A percentile compares a stretch with the other conserved stretches of the same genome.
phyloP scores from a whole-genome alignment of 257 asterid species.

The Haberlea rhodopensis region DNA sequence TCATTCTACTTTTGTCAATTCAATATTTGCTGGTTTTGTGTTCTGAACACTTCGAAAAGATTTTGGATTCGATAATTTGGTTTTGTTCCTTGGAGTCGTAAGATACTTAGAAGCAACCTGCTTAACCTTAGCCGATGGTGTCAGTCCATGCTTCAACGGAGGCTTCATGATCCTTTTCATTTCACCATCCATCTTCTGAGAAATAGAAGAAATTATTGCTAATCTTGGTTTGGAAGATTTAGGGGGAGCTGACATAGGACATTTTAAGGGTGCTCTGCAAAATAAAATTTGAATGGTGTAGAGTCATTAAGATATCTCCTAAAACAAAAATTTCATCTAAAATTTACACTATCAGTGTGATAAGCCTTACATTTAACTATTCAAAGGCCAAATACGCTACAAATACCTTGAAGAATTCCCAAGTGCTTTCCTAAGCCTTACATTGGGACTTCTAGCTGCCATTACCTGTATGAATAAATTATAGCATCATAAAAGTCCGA shows the following conservation, averaged over 20 bases:
- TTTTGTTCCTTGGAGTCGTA: too few species aligned
- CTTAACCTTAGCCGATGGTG: constrained; percentile 61
- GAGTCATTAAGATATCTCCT: constrained; percentile 9
- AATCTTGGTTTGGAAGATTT: too few species aligned
- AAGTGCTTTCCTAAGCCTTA: too few species aligned
- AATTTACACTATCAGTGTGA: background rate
- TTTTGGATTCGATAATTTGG: too few species aligned
- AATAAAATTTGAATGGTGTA: background rate
- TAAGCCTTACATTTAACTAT: too few species aligned
- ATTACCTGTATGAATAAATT: too few species aligned
- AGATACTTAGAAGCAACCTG: too few species aligned
- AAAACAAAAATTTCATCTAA: background rate
- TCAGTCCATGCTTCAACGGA: constrained; percentile 38
- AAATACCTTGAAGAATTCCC: constrained; percentile 62
- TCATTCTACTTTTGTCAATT: constrained; percentile 41
- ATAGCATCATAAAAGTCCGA: background rate
- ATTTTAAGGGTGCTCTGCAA: constrained; percentile 60
- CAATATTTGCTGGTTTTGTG: constrained; percentile 41
- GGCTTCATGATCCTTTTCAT: constrained; percentile 37
- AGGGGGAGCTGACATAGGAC: too few species aligned
- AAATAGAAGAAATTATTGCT: too few species aligned
- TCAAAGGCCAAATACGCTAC: background rate
- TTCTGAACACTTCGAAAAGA: constrained; percentile 73
- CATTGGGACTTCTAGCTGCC: too few species aligned
- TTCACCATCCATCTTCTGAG: too few species aligned